Conservation (phyloP, 2,329 filamentous ascomycete species). For the Cercospora citrullina region DNA sequence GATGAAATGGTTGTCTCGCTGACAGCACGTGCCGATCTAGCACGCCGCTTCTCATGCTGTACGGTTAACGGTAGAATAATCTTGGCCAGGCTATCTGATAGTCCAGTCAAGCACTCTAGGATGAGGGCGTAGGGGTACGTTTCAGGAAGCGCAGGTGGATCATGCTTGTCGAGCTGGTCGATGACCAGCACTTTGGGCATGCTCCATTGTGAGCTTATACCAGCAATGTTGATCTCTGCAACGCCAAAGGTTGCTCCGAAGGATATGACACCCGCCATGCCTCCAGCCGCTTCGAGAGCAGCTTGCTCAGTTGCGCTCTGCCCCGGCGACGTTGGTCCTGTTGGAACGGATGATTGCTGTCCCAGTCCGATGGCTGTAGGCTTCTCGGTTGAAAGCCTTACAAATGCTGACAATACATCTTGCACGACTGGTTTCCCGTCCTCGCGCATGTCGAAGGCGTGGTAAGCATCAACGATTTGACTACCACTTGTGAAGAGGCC, state of each 20-base stretch:
- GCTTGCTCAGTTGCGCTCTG: slow-evolving; percentile 72
- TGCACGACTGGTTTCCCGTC: slow-evolving; percentile 75
- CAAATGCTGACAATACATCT: slow-evolving; percentile 81
- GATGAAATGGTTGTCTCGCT: slow-evolving; percentile 29
- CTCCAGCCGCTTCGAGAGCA: slow-evolving; percentile 78
- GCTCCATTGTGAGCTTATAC: slow-evolving; percentile 92
- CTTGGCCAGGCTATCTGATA: slow-evolving; percentile 90
- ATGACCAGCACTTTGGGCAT: slow-evolving; percentile 82
- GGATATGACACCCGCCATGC: slow-evolving; percentile 83
- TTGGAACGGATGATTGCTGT: slow-evolving; percentile 81
- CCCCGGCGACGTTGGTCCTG: slow-evolving; percentile 57
- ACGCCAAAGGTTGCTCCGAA: slow-evolving; percentile 60
- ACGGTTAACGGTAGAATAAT: slow-evolving; percentile 91
- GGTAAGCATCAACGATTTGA: slow-evolving; percentile 76
- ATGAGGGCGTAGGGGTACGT: slow-evolving; percentile 92
- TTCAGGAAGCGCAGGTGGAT: slow-evolving; percentile 78
- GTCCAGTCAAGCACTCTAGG: slow-evolving; percentile 80
- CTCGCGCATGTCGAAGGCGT: slow-evolving; percentile 72
- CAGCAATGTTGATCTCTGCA: slow-evolving; percentile 65
- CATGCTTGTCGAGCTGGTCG: slow-evolving; percentile 90
- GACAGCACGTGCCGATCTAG: slow-evolving; percentile 30
- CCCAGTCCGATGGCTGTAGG: slow-evolving; percentile 85
- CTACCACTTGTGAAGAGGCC: slow-evolving; percentile 80
- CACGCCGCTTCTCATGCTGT: slow-evolving; percentile 62
- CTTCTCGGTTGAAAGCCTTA: slow-evolving; percentile 89